These are phyloP conservation scores for Cystobasidiaceae sp. DNA, from an alignment of 1,284 basidiomycete species.

Conservation along the genomic window DNA sequence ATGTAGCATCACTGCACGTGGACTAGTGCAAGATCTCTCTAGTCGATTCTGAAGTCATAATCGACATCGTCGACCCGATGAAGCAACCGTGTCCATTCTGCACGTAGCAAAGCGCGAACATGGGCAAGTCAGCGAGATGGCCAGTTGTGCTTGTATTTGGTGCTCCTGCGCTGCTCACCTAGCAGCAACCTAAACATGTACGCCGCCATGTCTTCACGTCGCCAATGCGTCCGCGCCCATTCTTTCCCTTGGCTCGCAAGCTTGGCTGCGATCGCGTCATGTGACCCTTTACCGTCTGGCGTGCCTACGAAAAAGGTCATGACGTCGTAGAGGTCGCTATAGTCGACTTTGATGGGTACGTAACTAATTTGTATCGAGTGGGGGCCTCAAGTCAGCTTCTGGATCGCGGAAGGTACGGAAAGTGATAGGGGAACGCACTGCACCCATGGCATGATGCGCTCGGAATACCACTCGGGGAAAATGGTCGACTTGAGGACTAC, in stretches of 20 bases:
- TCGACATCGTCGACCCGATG: too few species aligned
- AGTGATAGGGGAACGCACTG: slow-evolving; percentile 23
- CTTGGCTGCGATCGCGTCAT: slow-evolving; percentile 50
- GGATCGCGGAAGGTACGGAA: not conserved
- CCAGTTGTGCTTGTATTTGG: too few species aligned
- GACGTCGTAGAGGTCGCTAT: slow-evolving; percentile 51
- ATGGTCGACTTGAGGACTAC: slow-evolving; percentile 61
- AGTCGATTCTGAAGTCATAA: too few species aligned
- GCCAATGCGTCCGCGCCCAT: slow-evolving; percentile 48
- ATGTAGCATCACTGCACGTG: too few species aligned
- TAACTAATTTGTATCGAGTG: slow-evolving; percentile 5
- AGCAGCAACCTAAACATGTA: slow-evolving; percentile 18
- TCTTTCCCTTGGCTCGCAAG: slow-evolving; percentile 49
- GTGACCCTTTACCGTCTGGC: slow-evolving; percentile 45
- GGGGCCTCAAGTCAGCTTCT: not conserved
- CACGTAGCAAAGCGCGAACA: too few species aligned
- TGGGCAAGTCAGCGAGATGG: too few species aligned
- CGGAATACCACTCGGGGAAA: slow-evolving; percentile 55
- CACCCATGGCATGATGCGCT: slow-evolving; percentile 41
- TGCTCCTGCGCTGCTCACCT: not conserved
- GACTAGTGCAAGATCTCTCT: too few species aligned
- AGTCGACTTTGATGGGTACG: slow-evolving; percentile 50
- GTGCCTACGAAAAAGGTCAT: slow-evolving; percentile 52
- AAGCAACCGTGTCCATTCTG: too few species aligned
- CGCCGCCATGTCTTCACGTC: slow-evolving; percentile 41